Percentiles rank a stretch among this genome's conserved stretches.
These are phyloP conservation scores for Alternaria dauci DNA, from an alignment of 2,329 filamentous ascomycete species.

Conservation along the genomic window DNA sequence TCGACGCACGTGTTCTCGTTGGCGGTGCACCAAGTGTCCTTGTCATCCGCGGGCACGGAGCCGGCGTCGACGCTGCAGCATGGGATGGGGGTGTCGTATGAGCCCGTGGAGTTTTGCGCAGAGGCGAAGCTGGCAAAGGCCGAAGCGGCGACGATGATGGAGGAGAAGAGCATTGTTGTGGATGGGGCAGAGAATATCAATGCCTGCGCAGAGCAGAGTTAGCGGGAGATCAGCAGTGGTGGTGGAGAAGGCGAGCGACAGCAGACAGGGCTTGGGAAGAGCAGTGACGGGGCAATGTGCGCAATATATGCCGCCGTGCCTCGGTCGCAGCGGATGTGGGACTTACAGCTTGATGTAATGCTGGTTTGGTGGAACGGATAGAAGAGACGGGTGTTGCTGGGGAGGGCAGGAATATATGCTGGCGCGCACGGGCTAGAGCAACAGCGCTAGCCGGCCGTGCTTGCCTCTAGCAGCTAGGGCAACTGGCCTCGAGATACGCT, in stretches of 20 bases:
- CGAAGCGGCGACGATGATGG: constrained; percentile 56
- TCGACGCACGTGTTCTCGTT: constrained; percentile 67
- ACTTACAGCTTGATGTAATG: constrained; percentile 30
- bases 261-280: neutral
- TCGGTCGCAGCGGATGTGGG: neutral
- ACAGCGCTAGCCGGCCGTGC: constrained; percentile 26
- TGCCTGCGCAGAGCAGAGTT: constrained; percentile 42
- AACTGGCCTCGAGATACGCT: constrained; percentile 34
- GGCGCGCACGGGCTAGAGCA: constrained; percentile 21
- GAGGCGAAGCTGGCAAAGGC: constrained; percentile 57
- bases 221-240: constrained; percentile 33
- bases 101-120: constrained; percentile 53
- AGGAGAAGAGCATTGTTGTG: constrained; percentile 58
- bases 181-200: constrained; percentile 45
- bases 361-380: constrained; percentile 19
- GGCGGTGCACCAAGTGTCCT: constrained; percentile 64
- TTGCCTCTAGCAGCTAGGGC: constrained; percentile 25
- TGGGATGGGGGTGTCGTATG: constrained; percentile 38
- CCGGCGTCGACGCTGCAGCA: constrained; percentile 56
- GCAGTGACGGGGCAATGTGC: constrained; percentile 18
- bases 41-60: constrained; percentile 48
- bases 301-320: constrained; percentile 7
- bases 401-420: constrained; percentile 28
- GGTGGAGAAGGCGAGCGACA: constrained; percentile 13
- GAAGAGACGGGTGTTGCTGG: constrained; percentile 24